Evolutionary conservation across 1,284 basidiomycete genomes (phyloP).

Genomic region (Cryptococcus sp.): DNA sequence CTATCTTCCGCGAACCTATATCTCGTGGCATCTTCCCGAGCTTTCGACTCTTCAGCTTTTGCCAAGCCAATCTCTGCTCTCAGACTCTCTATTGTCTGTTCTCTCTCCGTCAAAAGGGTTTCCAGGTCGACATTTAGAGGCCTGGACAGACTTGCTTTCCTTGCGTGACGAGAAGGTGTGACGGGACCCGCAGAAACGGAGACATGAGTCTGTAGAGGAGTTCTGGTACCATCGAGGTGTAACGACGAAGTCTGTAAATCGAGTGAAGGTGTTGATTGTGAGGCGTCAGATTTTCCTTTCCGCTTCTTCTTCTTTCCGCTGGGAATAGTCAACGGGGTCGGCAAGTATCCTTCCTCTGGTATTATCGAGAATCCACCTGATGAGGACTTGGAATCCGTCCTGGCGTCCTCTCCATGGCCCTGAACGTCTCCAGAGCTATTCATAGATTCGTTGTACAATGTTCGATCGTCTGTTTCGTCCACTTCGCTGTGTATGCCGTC

Average conservation of each 20-base stretch:
- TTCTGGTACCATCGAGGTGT: neutral
- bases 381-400: neutral
- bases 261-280: neutral
- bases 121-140: constrained; percentile 24
- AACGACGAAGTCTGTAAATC: neutral
- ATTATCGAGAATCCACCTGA: constrained; percentile 26
- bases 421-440: too few relatives aligned
- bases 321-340: constrained; percentile 1
- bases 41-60: constrained; percentile 40
- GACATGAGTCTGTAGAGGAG: neutral
- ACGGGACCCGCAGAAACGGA: neutral
- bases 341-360: constrained; percentile 37
- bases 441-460: neutral
- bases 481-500: neutral
- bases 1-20: constrained; percentile 26
- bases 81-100: constrained; percentile 34
- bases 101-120: constrained; percentile 27
- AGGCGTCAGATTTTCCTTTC: constrained; percentile 14
- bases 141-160: constrained; percentile 20
- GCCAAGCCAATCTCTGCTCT: constrained; percentile 38
- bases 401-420: too few relatives aligned
- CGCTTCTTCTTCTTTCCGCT: constrained; percentile 30
- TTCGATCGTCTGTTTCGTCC: constrained; percentile 9
- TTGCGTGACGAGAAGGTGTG: constrained; percentile 12
- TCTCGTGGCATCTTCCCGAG: constrained; percentile 28